These are phyloP conservation scores for Pseudogymnoascus sp. DNA, from an alignment of 2,329 filamentous ascomycete species.

Conservation along the genomic window DNA sequence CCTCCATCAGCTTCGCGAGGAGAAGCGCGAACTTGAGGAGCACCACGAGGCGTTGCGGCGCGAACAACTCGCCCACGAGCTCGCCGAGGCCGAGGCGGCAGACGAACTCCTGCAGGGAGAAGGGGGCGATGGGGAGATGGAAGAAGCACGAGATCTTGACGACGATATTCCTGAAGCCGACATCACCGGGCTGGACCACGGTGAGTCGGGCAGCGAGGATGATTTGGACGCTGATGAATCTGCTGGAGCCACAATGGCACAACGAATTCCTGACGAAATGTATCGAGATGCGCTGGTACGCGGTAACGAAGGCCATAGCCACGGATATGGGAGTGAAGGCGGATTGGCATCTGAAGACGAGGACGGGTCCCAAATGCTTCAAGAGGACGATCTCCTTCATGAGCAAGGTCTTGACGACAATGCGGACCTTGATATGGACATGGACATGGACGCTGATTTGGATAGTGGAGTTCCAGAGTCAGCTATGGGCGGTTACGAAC, in stretches of 20 bases:
- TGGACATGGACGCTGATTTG: slow-evolving; percentile 62
- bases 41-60: slow-evolving; percentile 67
- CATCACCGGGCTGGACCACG: slow-evolving; percentile 34
- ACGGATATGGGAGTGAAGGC: slow-evolving; percentile 36
- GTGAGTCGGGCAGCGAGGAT: slow-evolving; percentile 35
- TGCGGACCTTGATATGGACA: slow-evolving; percentile 33
- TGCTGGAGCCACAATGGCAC: slow-evolving; percentile 17
- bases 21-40: slow-evolving; percentile 82
- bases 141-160: slow-evolving; percentile 57
- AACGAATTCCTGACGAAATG: slow-evolving; percentile 52
- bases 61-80: slow-evolving; percentile 65
- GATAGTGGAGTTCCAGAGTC: slow-evolving; percentile 66
- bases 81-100: slow-evolving; percentile 54
- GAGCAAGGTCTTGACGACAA: slow-evolving; percentile 27
- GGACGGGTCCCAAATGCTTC: slow-evolving; percentile 51
- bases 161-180: slow-evolving; percentile 65
- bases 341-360: slow-evolving; percentile 51
- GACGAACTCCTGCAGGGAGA: slow-evolving; percentile 34
- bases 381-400: slow-evolving; percentile 52
- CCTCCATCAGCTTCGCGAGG: slow-evolving; percentile 81
- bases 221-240: slow-evolving; percentile 36
- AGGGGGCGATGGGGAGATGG: slow-evolving; percentile 43
- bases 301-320: slow-evolving; percentile 41
- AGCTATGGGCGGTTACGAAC: slow-evolving; percentile 59
- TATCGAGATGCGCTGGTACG: slow-evolving; percentile 53